phyloP scores from a whole-genome alignment of 2,329 filamentous ascomycete species.

The Ophiocordyceps australis region DNA sequence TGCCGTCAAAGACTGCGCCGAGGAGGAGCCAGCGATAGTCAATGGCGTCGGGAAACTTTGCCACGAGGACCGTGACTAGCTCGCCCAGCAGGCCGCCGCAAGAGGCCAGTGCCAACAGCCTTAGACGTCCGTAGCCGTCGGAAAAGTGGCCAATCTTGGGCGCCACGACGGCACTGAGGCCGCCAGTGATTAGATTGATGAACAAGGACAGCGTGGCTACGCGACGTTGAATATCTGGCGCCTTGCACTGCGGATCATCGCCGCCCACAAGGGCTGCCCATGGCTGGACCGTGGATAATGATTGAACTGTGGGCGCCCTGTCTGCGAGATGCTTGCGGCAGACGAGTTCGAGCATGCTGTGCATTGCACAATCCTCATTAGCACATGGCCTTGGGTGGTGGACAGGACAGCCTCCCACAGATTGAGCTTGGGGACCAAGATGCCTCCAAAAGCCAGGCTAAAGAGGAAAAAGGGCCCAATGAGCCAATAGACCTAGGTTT shows the following conservation, averaged over 20 bases:
- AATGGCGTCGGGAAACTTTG: constrained; percentile 52
- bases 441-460: constrained; percentile 71
- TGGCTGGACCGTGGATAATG: no score
- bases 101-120: constrained; percentile 54
- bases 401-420: constrained; percentile 25
- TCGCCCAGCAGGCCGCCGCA: constrained; percentile 60
- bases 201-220: constrained; percentile 67
- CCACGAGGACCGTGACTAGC: constrained; percentile 60
- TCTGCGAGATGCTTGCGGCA: constrained; percentile 72
- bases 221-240: constrained; percentile 57
- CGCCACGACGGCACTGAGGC: constrained; percentile 62
- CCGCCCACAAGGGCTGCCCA: constrained; percentile 44
- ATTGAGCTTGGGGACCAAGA: constrained; percentile 74
- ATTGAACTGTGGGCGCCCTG: constrained; percentile 32
- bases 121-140: constrained; percentile 68
- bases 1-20: constrained; percentile 61
- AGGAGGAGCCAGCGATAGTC: constrained; percentile 66
- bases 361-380: background rate
- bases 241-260: constrained; percentile 64
- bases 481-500: constrained; percentile 80
- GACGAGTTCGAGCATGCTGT: constrained; percentile 57
- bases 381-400: background rate
- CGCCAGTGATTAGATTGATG: constrained; percentile 54
- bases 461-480: constrained; percentile 65
- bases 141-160: constrained; percentile 74